Evolutionary conservation across 345 rosid species (phyloP).

Genomic region (Populus nigra): DNA sequence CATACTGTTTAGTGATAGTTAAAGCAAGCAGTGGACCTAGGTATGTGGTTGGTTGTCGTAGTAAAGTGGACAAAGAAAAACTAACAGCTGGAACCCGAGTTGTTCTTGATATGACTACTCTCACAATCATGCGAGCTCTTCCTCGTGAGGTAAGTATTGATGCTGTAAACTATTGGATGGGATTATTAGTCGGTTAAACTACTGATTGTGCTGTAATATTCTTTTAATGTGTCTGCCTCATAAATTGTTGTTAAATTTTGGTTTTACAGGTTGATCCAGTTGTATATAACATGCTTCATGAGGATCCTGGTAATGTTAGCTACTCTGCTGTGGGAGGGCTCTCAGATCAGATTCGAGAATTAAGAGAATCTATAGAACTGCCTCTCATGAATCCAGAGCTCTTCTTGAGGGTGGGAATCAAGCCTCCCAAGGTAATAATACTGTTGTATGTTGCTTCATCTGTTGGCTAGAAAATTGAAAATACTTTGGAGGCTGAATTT

Average conservation of each 20-base stretch:
- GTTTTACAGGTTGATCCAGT: slow-evolving; percentile 90
- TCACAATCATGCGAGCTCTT: slow-evolving; percentile 81
- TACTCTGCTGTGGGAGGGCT: slow-evolving; percentile 97
- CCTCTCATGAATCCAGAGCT: slow-evolving; percentile 99
- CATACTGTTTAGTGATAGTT: slow-evolving; percentile 64
- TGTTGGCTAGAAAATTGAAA: background rate
- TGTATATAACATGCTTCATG: slow-evolving; percentile 94
- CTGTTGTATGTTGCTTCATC: background rate
- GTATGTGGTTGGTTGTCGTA: slow-evolving; percentile 96
- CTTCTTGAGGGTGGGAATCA: slow-evolving; percentile 89
- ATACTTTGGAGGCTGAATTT: background rate
- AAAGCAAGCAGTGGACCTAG: slow-evolving; percentile 96
- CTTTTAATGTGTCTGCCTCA: background rate
- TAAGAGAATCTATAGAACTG: slow-evolving; percentile 95
- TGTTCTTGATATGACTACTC: slow-evolving; percentile 72
- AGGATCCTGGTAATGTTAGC: slow-evolving; percentile 95
- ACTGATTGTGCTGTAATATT: background rate
- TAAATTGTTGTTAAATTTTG: background rate
- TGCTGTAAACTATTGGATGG: background rate
- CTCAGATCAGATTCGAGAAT: slow-evolving; percentile 89
- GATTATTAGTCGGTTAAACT: background rate
- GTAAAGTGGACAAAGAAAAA: slow-evolving; percentile 91
- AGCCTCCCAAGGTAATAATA: slow-evolving; percentile 73
- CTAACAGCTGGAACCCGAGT: slow-evolving; percentile 86
- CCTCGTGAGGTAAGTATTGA: slow-evolving; percentile 63